Evolutionary conservation across 148 eudicot species (phyloP), one percentile per base, ranked within the genome.

Genomic region (Chenopodium album): DNA sequence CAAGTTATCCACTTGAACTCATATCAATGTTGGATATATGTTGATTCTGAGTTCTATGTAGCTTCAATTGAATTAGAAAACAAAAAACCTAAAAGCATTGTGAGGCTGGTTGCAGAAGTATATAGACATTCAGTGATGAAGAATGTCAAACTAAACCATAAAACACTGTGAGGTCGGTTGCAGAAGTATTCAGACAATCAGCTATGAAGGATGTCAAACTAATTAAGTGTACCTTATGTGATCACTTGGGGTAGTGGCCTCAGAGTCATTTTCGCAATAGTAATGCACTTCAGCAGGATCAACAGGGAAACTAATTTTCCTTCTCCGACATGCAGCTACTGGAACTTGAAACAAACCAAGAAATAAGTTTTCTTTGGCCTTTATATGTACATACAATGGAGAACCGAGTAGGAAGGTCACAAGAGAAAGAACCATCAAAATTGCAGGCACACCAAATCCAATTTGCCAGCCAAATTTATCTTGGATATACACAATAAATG

Each of bases 401-500:
- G 90, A 91, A 48, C 95, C 95, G 4, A 90, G 41, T 29, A 92
- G 83, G 83, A 92, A 94, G 17, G 86, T 47, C 0, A 85, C 28
- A 62, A 85, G 85, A 1, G 93, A 89, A 26, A 88, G 26, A 74
- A 94, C 65, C 98, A 91, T 91, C 74, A 94, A 89, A 17, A 78
- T 59, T 16, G 85, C 89, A 1, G 94, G 96, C 54, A 91, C 88
- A 14, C 94, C 98, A 80, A 91, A 94, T 20, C 98, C 96, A 41
- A 94, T 73, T 82, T 78, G 85, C 94, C 94, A 94, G 20, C 96
- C 98, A 19, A 74, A 50, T n/a, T 87, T 90, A 54, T 89, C 98
- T 92, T 94, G 98, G 76, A 94, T 88, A 78, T 90, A 94, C 32
- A 94, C 94, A 20, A 93, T 80, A 56, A 79, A 90, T 0, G 93